Conservation (phyloP, 1,284 basidiomycete species). For the Cutaneotrichosporon dermatis region DNA sequence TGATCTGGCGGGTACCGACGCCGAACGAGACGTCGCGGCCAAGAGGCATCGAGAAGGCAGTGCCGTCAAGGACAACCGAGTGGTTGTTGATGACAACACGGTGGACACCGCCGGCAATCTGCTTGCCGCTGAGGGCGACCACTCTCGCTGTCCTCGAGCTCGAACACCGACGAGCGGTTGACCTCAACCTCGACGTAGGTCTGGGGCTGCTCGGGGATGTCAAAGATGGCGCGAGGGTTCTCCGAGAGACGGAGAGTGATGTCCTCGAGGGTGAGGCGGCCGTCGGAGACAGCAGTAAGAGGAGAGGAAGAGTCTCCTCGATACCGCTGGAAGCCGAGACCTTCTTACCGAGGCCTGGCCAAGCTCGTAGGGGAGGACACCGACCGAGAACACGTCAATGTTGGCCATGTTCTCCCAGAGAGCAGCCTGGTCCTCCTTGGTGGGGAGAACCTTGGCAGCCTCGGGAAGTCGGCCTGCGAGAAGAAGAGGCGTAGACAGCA, state of each 20-base stretch:
- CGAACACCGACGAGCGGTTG: slow-evolving; percentile 66
- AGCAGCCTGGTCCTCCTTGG: slow-evolving; percentile 70
- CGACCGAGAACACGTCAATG: slow-evolving; percentile 90
- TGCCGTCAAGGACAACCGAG: slow-evolving; percentile 88
- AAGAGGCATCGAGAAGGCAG: slow-evolving; percentile 56
- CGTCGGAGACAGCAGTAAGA: slow-evolving; percentile 82
- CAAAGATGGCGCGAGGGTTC: slow-evolving; percentile 89
- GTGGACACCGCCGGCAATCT: slow-evolving; percentile 73
- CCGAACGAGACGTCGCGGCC: slow-evolving; percentile 78
- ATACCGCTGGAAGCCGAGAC: slow-evolving; percentile 73
- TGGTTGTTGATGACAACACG: slow-evolving; percentile 89
- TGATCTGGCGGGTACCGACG: slow-evolving; percentile 50
- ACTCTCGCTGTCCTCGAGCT: slow-evolving; percentile 54
- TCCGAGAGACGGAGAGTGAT: slow-evolving; percentile 77
- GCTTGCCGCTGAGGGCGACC: slow-evolving; percentile 79
- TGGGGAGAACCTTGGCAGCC: slow-evolving; percentile 64
- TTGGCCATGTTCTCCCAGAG: slow-evolving; percentile 82
- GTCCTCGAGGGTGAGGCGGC: slow-evolving; percentile 76
- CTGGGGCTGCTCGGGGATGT: slow-evolving; percentile 75
- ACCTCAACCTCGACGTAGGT: slow-evolving; percentile 92
- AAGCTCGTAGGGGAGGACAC: slow-evolving; percentile 74
- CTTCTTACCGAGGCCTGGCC: slow-evolving; percentile 63
- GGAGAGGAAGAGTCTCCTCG: slow-evolving; percentile 80
- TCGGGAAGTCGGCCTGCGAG: slow-evolving; percentile 66
- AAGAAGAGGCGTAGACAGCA: slow-evolving; percentile 92